Percentiles rank a stretch among this genome's conserved stretches.
These are phyloP conservation scores for Ophiostoma fasciatum DNA, from an alignment of 2,329 filamentous ascomycete species.

Conservation along the genomic window DNA sequence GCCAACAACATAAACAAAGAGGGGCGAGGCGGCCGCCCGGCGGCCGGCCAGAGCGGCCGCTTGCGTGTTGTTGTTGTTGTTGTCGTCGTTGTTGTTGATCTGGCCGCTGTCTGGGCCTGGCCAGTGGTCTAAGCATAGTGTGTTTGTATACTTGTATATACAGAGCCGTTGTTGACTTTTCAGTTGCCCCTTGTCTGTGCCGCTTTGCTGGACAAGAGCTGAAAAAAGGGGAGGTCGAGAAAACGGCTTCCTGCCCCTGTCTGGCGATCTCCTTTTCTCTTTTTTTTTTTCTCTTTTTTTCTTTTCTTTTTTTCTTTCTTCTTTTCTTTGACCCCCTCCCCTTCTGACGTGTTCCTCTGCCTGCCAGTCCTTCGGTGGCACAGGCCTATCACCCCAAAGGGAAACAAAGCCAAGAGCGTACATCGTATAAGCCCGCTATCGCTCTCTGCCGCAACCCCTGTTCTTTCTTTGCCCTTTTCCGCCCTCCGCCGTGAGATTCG, in stretches of 20 bases:
- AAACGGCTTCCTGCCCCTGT: conserved; percentile 1
- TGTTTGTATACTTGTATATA: neutral
- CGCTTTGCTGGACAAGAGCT: too few relatives aligned
- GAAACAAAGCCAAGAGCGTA: too few relatives aligned
- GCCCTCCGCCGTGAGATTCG: too few relatives aligned
- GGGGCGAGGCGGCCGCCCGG: neutral
- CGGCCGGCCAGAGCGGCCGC: conserved; percentile 1
- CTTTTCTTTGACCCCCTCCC: neutral
- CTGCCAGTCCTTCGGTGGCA: conserved; percentile 2
- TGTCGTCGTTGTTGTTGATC: neutral
- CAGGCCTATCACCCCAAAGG: neutral
- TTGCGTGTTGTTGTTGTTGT: neutral
- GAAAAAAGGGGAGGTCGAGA: conserved; percentile 1
- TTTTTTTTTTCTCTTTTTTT: neutral
- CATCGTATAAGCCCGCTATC: too few relatives aligned
- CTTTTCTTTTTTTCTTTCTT: neutral
- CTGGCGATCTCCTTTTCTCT: neutral
- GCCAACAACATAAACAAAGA: neutral
- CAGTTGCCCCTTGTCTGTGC: too few relatives aligned
- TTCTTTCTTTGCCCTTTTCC: too few relatives aligned
- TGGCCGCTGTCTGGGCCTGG: neutral
- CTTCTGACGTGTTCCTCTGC: conserved; percentile 3
- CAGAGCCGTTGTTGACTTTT: too few relatives aligned
- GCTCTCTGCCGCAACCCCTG: too few relatives aligned
- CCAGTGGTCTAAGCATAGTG: too few relatives aligned